Percentiles rank a stretch among this genome's conserved stretches.
Evolutionary conservation across 129 eudicot species (phyloP).

Genomic region (Flaveria robusta): DNA sequence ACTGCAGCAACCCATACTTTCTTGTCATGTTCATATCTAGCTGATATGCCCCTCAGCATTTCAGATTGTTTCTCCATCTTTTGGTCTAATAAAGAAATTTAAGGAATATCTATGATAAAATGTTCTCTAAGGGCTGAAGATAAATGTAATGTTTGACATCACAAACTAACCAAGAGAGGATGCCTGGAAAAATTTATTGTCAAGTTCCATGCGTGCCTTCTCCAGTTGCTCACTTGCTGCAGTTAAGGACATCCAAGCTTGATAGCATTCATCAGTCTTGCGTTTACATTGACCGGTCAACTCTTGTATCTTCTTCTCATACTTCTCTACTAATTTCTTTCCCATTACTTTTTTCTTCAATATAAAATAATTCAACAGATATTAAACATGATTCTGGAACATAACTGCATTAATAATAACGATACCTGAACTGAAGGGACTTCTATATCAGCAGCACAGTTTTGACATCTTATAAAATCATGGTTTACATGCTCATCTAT

Average conservation of each 20-base stretch:
- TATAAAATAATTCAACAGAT: constrained; percentile 14
- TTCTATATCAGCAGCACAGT: constrained; percentile 73
- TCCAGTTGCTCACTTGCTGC: constrained; percentile 83
- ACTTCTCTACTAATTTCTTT: constrained; percentile 65
- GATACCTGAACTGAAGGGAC: constrained; percentile 79
- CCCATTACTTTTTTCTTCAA: constrained; percentile 59
- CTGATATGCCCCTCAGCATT: constrained; percentile 53
- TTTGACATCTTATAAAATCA: constrained; percentile 61
- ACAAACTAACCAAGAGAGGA: constrained; percentile 73
- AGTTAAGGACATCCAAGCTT: constrained; percentile 96
- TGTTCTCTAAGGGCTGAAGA: neutral
- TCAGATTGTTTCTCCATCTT: constrained; percentile 72
- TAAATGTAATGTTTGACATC: neutral
- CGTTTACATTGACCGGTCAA: constrained; percentile 60
- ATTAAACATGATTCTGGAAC: neutral
- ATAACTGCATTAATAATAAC: neutral
- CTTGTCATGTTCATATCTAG: constrained; percentile 71
- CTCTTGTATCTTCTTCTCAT: constrained; percentile 85
- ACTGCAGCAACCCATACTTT: constrained; percentile 66
- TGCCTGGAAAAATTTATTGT: constrained; percentile 59
- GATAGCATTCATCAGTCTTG: constrained; percentile 85
- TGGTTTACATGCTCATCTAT: constrained; percentile 47
- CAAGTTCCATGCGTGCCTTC: constrained; percentile 85
- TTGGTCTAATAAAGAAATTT: constrained; percentile 49
- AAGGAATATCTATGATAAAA: neutral